Evolutionary conservation across 768 basidiomycete genomes (phyloP).

Genomic region (Boletus reticuloceps): DNA sequence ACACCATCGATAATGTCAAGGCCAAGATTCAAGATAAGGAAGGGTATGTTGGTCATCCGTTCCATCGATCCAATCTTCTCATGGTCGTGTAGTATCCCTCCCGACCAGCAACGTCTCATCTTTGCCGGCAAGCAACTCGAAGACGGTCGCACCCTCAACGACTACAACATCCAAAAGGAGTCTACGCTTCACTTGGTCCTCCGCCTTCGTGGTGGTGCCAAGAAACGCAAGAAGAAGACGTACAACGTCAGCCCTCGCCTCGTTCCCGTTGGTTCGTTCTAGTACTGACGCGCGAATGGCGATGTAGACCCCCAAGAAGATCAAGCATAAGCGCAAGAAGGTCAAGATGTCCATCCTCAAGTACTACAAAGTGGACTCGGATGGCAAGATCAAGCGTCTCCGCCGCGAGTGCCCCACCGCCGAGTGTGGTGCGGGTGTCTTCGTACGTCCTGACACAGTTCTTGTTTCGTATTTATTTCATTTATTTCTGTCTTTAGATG

Average conservation of each 20-base stretch:
- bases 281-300: constrained; percentile 2
- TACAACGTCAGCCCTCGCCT: constrained; percentile 74
- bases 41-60: constrained; percentile 49
- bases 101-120: constrained; percentile 96
- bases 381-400: constrained; percentile 99
- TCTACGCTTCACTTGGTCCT: constrained; percentile 97
- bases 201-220: constrained; percentile 97
- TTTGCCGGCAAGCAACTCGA: constrained; percentile 99
- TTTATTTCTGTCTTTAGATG: constrained; percentile 59
- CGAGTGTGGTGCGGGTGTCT: constrained; percentile 83
- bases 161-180: constrained; percentile 99
- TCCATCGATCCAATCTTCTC: neutral
- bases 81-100: constrained; percentile 61
- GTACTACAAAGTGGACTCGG: constrained; percentile 99
- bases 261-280: neutral
- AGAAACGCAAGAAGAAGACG: constrained; percentile 99
- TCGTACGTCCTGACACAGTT: constrained; percentile 46
- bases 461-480: neutral
- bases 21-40: constrained; percentile 98
- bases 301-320: constrained; percentile 90
- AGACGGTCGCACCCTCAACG: constrained; percentile 93
- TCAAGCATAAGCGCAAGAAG: constrained; percentile 99
- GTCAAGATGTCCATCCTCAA: constrained; percentile 99
- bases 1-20: constrained; percentile 98
- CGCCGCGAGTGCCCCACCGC: constrained; percentile 91